Evolutionary conservation across 2,329 filamentous ascomycete species (phyloP).

Genomic region (Penicillium concentricum): DNA sequence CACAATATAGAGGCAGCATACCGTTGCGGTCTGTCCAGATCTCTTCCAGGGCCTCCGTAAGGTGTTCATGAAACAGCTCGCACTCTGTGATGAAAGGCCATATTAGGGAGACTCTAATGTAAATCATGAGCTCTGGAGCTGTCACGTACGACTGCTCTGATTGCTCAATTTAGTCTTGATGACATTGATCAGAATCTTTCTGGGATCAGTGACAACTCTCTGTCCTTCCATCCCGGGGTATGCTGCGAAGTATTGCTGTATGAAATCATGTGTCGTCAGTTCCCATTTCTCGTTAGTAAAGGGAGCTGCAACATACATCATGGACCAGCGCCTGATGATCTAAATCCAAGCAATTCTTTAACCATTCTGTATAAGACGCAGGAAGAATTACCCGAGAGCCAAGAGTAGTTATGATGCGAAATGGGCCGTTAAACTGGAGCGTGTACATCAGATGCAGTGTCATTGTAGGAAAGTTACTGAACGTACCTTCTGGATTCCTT

Average conservation of each 20-base stretch:
- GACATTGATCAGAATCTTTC: not conserved
- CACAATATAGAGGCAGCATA: not conserved
- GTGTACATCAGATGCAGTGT: not conserved
- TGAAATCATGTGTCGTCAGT: not conserved
- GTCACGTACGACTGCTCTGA: not conserved
- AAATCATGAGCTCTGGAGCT: not conserved
- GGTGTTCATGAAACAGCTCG: not conserved
- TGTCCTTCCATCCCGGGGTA: not conserved
- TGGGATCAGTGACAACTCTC: not conserved
- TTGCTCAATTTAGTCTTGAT: not conserved
- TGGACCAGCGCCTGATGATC: not conserved
- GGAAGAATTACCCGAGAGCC: not conserved
- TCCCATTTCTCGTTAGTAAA: not conserved
- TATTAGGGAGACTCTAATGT: not conserved
- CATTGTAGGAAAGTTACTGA: not conserved
- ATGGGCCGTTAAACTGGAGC: not conserved
- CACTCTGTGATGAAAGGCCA: not conserved
- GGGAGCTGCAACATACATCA: not conserved
- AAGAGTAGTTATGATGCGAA: not conserved
- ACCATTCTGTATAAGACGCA: not conserved
- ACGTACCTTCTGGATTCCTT: not conserved
- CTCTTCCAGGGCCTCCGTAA: not conserved
- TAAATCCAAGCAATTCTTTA: not conserved
- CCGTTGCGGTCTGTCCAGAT: not conserved
- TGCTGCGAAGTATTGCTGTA: not conserved